A percentile compares a stretch with the other conserved stretches of the same genome.
Evolutionary conservation across 352 stramenopile genomes (phyloP).

Genomic region (Globisporangium megalacanthum): DNA sequence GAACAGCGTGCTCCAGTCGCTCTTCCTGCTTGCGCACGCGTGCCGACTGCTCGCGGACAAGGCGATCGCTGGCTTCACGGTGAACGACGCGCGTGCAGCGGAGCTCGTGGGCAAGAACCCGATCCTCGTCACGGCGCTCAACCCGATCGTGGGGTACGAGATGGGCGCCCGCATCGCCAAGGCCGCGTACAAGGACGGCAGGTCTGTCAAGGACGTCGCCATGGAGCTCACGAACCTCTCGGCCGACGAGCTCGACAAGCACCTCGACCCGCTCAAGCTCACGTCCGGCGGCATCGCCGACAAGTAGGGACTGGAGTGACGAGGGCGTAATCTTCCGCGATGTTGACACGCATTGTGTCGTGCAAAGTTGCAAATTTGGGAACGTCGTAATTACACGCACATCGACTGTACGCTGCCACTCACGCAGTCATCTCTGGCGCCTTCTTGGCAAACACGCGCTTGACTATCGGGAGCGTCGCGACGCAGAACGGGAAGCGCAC

Average conservation of each 20-base stretch:
- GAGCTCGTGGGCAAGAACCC: constrained; percentile 48
- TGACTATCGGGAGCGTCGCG: constrained; percentile 74
- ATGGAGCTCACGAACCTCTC: constrained; percentile 38
- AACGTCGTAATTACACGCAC: too few relatives aligned
- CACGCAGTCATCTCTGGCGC: too few relatives aligned
- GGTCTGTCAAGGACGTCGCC: constrained; percentile 43
- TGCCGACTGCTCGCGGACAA: constrained; percentile 38
- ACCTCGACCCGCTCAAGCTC: constrained; percentile 42
- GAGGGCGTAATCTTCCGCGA: background rate
- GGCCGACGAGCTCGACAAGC: constrained; percentile 44
- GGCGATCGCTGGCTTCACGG: constrained; percentile 34
- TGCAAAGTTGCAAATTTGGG: too few relatives aligned
- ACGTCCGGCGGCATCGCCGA: constrained; percentile 38
- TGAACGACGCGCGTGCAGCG: constrained; percentile 36
- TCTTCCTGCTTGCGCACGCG: constrained; percentile 31
- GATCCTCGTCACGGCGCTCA: constrained; percentile 55
- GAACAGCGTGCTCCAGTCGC: constrained; percentile 45
- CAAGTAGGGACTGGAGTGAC: constrained; percentile 11
- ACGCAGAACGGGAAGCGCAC: constrained; percentile 81
- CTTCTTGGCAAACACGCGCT: constrained; percentile 54
- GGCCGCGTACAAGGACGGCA: constrained; percentile 48
- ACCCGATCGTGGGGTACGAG: constrained; percentile 55
- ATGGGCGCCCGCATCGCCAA: constrained; percentile 54
- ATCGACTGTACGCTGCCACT: too few relatives aligned
- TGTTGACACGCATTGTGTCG: too few relatives aligned